Base-by-base conservation (phyloP, 306 rosid species). In the Quercus agrifolia region DNA sequence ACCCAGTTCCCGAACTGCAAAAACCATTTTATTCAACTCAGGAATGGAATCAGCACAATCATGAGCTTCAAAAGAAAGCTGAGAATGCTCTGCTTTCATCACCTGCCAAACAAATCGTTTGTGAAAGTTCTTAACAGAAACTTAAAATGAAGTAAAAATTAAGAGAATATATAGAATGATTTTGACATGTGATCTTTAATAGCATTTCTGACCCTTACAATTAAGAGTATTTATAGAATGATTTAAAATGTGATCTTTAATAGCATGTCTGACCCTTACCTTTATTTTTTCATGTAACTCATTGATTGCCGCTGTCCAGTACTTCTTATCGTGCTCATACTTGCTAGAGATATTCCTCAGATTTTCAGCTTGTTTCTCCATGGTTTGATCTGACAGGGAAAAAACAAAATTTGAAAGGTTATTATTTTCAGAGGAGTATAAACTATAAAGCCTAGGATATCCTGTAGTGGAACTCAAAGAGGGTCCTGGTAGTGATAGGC, bases 11-110 rank as follows among this genome's bases (percentile, higher is more conserved):
- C 90, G 91, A 67, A 93, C 92, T 27, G 98, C 94, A 86, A 77
- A 90, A 81, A 91, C 92, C 98, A 93, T 93, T 75, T 90, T 88
- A 80, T 86, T 93, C 81, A 91, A 79, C 73, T 87, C 97, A 5
- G 98, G 98, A 87, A 91, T 90, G 78, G 97, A 89, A 86, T 90
- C 96, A 31, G 86, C 91, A 81, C 98, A 93, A 38, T 88, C 93
- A 84, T 91, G 97, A 0, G 97, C 94, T 80, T 89, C 93, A 35
- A 44, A 68, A 73, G 98, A 93, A 80, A 93, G 96, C 46, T 64
- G 88, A 76, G 74, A 44, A 64, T 90, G 88, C 62, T 93, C 93
- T 67, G 84, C 80, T 84, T 87, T 91, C 93, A 93, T 88, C 89
- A 80, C 85, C 98, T 93, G 91, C 84, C 83, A 75, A 79, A 67